These are phyloP conservation scores for Globisporangium carolinianum DNA, from an alignment of 352 stramenopile species.

Conservation along the genomic window DNA sequence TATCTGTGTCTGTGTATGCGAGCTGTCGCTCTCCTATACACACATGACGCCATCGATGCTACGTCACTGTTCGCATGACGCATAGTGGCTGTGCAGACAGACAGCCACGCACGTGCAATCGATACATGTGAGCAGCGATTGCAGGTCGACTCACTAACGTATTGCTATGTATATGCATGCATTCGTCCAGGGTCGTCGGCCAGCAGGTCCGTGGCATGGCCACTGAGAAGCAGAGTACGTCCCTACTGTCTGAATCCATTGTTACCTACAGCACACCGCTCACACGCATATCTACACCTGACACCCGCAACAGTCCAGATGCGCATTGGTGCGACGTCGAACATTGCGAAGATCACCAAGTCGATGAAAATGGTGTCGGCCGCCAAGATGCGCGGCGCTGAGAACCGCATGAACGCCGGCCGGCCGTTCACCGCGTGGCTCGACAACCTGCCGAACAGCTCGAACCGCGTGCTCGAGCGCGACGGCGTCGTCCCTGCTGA, in stretches of 20 bases:
- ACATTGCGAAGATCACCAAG: conserved; percentile 99
- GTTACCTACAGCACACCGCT: not conserved
- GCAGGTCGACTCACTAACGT: not conserved
- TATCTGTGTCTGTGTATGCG: not conserved
- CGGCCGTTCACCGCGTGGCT: conserved; percentile 81
- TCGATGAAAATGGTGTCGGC: conserved; percentile 99
- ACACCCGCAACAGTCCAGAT: conserved; percentile 63
- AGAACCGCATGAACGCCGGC: conserved; percentile 83
- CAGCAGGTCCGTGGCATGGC: conserved; percentile 93
- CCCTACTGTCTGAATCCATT: not conserved
- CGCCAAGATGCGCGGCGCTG: conserved; percentile 97
- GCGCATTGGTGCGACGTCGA: conserved; percentile 97
- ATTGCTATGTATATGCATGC: not conserved
- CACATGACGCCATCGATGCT: too few relatives aligned
- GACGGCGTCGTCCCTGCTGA: conserved; percentile 81
- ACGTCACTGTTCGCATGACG: too few relatives aligned
- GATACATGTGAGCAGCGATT: too few relatives aligned
- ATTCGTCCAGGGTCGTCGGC: conserved; percentile 39
- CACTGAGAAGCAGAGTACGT: conserved; percentile 97
- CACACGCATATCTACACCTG: not conserved
- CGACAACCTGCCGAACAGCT: conserved; percentile 72
- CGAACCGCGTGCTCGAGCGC: conserved; percentile 78
- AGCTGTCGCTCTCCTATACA: too few relatives aligned
- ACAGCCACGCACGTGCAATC: too few relatives aligned
- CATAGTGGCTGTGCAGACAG: too few relatives aligned